These are phyloP conservation scores for Neoboletus magnificus DNA, from an alignment of 768 basidiomycete genomes.

Conservation along the genomic window DNA sequence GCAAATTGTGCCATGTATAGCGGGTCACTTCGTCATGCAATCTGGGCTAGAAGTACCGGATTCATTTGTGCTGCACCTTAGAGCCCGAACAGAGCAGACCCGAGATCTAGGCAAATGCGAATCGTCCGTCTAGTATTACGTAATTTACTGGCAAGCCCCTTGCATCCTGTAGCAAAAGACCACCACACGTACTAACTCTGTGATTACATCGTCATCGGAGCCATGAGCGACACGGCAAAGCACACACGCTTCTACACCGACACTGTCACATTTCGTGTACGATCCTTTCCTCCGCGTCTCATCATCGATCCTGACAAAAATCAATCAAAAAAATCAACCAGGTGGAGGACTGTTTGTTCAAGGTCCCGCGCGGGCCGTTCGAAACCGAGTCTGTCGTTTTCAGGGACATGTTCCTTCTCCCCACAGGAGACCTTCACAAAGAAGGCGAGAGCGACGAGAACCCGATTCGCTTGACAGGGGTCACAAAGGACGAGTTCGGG, in stretches of 20 bases:
- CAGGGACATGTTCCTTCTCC: conserved; percentile 18
- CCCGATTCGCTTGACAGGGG: conserved; percentile 14
- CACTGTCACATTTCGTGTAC: conserved; percentile 15
- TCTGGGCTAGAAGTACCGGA: background rate
- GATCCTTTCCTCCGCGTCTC: background rate
- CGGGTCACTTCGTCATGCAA: background rate
- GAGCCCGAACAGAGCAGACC: too few relatives aligned
- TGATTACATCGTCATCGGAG: background rate
- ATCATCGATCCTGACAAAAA: background rate
- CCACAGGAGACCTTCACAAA: background rate
- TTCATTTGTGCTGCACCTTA: background rate
- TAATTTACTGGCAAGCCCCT: too few relatives aligned
- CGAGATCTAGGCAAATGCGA: too few relatives aligned
- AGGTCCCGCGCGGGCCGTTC: conserved; percentile 15
- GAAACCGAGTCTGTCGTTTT: conserved; percentile 19
- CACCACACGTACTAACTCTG: background rate
- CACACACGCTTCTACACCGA: conserved; percentile 8
- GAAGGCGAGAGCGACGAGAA: conserved; percentile 15
- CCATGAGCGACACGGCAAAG: background rate
- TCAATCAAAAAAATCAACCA: background rate
- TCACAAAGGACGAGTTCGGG: conserved; percentile 18
- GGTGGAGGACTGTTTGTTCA: conserved; percentile 24
- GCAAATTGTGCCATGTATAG: too few relatives aligned
- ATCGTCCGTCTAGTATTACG: too few relatives aligned
- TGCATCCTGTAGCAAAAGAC: background rate